phyloP scores from a whole-genome alignment of 495 filamentous ascomycete genomes.

The Aspergillus affinis region DNA sequence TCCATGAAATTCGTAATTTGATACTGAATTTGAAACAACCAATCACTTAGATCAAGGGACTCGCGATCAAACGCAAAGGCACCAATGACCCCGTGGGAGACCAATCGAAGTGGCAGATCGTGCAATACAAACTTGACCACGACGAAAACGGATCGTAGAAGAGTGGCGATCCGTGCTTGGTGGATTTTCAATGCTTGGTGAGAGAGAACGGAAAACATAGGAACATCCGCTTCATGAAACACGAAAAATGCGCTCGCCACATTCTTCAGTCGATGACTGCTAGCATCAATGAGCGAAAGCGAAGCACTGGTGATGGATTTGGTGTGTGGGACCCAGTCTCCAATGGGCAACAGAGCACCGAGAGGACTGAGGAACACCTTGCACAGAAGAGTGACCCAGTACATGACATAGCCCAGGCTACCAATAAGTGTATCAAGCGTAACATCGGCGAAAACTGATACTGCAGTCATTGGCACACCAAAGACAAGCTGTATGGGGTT shows the following conservation, averaged over 20 bases:
- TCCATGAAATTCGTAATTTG: conserved; percentile 24
- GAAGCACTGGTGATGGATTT: conserved; percentile 45
- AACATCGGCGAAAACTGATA: conserved; percentile 71
- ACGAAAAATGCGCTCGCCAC: conserved; percentile 44
- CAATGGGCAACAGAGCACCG: conserved; percentile 38
- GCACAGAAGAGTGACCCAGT: conserved; percentile 47
- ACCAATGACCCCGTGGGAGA: conserved; percentile 26
- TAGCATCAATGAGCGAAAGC: conserved; percentile 48
- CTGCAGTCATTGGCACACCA: conserved; percentile 66
- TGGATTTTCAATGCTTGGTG: conserved; percentile 56
- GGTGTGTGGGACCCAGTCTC: conserved; percentile 39
- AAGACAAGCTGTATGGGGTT: conserved; percentile 70
- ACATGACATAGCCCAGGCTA: conserved; percentile 55
- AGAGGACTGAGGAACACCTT: conserved; percentile 48
- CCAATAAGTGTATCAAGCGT: conserved; percentile 61
- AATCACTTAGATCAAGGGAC: conserved; percentile 14
- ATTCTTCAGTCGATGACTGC: conserved; percentile 42
- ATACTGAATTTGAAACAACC: conserved; percentile 17
- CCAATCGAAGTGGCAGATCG: conserved; percentile 39
- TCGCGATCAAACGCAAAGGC: conserved; percentile 22
- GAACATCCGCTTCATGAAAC: conserved; percentile 56
- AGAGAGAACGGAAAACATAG: conserved; percentile 60
- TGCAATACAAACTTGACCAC: conserved; percentile 35
- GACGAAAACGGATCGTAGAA: conserved; percentile 22
- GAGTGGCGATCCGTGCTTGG: conserved; percentile 37